Base-by-base conservation (phyloP, 768 basidiomycete species). In the Roridomyces roridus region DNA sequence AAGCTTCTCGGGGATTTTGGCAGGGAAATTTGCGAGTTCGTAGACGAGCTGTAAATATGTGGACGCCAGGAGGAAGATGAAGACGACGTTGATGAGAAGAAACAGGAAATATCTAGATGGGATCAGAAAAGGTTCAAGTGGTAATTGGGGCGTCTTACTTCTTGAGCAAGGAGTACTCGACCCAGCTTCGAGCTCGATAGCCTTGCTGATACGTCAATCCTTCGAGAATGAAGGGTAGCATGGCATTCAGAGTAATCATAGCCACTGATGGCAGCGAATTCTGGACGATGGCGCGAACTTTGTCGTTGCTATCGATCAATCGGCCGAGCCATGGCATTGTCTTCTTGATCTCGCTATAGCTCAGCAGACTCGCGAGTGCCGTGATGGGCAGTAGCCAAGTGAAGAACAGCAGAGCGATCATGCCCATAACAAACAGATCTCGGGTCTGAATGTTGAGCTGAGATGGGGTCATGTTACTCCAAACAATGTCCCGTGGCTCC, bases 301-400 rank as follows among this genome's bases (percentile, higher is more conserved):
- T 85, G 37, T 85, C 86, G 64, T 91, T 94, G 47, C 81, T 80
- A 58, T 97, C 91, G 62, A 99, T 94, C 10, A 94, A 69, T n/a
- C 71, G 66, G 2, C 91, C 94, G 3, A 99, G 78, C 88, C 94
- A 92, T 0, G 97, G 97, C 78, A 88, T 81, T 2, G 83, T 80
- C 67, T 91, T 92, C 76, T 94, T 92, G 71, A 99, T 96, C 69
- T 97, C 96, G 62, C 91, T 82, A 74, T 95, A 98, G 62, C 92
- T 95, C 58, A 99, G 79, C 51, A 99, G 73, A 67, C 88, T 82
- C 2, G 96, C 94, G 15, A 99, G 82, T 0, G 86, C 87, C 0
- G 91, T 86, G 57, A 97, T 94, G 0, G 97, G 97, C 57, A 96
- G 85, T 36, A 92, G 74, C 97, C 97, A 98, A 70, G 91, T 91